Conservation (phyloP, 1,139 yeast species). For the Debaryomyces coudertii region DNA sequence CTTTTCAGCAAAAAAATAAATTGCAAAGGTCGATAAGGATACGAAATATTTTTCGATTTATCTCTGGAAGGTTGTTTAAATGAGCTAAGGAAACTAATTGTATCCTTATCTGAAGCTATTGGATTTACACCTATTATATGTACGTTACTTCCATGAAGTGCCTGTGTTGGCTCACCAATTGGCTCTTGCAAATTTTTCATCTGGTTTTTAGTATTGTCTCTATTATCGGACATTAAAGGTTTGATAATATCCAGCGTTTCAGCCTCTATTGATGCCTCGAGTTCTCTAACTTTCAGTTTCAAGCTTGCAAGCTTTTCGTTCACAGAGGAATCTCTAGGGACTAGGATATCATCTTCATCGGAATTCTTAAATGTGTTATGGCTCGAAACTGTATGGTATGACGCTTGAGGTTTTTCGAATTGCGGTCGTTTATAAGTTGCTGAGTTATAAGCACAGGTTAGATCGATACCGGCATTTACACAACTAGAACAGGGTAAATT, state of each 20-base stretch:
- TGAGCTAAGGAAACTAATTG: slow-evolving; percentile 10
- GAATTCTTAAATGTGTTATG: neutral
- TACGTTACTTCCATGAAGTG: neutral
- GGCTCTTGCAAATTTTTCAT: too few species aligned
- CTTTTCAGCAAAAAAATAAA: slow-evolving; percentile 12
- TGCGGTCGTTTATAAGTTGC: slow-evolving; percentile 4
- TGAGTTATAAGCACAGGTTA: slow-evolving; percentile 12
- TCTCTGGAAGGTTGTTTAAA: slow-evolving; percentile 6
- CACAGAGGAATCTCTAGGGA: slow-evolving; percentile 3
- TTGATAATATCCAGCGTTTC: slow-evolving; percentile 3
- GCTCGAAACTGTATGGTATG: neutral
- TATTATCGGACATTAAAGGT: neutral
- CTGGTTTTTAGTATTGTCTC: too few species aligned
- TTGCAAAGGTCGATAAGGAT: slow-evolving; percentile 11
- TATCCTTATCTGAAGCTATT: slow-evolving; percentile 1
- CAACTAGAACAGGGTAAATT: slow-evolving; percentile 14
- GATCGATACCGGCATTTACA: slow-evolving; percentile 10
- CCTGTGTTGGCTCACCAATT: neutral
- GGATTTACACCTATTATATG: slow-evolving; percentile 3
- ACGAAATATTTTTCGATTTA: slow-evolving; percentile 6
- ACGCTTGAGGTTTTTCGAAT: neutral
- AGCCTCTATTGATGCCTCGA: slow-evolving; percentile 17
- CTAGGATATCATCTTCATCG: neutral
- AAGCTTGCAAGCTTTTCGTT: slow-evolving; percentile 13
- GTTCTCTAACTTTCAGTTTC: slow-evolving; percentile 11